phyloP scores from a whole-genome alignment of 2,329 filamentous ascomycete genomes.

The Ploettnerulaceae sp. region DNA sequence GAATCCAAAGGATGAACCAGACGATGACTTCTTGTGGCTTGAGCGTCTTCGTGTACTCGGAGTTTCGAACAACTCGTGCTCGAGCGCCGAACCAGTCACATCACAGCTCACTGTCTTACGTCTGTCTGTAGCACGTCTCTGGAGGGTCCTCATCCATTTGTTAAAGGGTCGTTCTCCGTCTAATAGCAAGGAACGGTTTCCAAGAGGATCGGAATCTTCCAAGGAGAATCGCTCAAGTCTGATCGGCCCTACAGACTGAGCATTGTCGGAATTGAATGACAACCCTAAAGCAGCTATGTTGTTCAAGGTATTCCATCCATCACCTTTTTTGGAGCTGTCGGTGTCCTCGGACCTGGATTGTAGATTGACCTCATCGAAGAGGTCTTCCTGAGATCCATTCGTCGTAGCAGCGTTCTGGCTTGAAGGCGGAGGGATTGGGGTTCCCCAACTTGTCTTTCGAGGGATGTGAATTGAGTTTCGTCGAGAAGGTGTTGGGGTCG shows the following conservation, averaged over 20 bases:
- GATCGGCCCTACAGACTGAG: conserved; percentile 5
- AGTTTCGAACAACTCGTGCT: conserved; percentile 25
- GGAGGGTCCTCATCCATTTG: conserved; percentile 68
- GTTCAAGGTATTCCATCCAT: conserved; percentile 38
- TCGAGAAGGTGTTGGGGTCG: conserved; percentile 30
- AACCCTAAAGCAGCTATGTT: conserved; percentile 40
- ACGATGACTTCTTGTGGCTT: conserved; percentile 56
- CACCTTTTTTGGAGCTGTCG: conserved; percentile 27
- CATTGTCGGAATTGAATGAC: conserved; percentile 34
- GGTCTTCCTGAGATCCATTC: conserved; percentile 25
- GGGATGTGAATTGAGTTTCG: conserved; percentile 38
- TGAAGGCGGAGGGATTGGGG: conserved; percentile 31
- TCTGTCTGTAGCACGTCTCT: conserved; percentile 49
- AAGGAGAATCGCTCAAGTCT: conserved; percentile 27
- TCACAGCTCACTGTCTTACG: conserved; percentile 36
- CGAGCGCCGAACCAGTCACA: conserved; percentile 20
- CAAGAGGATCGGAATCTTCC: conserved; percentile 21
- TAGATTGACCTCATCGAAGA: conserved; percentile 36
- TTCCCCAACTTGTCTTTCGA: conserved; percentile 38
- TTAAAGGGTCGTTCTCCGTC: conserved; percentile 49
- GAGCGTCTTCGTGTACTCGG: conserved; percentile 36
- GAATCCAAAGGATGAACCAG: conserved; percentile 71
- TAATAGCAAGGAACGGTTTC: conserved; percentile 13
- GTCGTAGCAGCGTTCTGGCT: conserved; percentile 21
- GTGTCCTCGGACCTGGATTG: conserved; percentile 23